These are phyloP conservation scores for Rosellinia necatrix DNA, from an alignment of 2,329 filamentous ascomycete genomes.

Conservation along the genomic window DNA sequence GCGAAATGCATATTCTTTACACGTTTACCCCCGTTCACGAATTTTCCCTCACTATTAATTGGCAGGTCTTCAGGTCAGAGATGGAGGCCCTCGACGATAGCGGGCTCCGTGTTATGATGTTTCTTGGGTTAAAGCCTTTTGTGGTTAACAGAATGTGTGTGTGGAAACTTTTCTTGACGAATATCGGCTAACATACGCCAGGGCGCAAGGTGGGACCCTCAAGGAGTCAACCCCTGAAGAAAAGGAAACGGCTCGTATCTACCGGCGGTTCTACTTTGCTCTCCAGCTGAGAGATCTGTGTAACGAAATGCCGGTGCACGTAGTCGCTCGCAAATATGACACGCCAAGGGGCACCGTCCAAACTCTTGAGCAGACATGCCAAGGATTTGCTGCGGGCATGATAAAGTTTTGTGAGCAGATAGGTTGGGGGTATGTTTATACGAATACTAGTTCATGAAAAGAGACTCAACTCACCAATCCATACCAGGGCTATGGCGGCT, in stretches of 20 bases:
- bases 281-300: slow-evolving; percentile 79
- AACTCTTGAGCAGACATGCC: slow-evolving; percentile 73
- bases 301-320: slow-evolving; percentile 74
- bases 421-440: slow-evolving; percentile 64
- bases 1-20: slow-evolving; percentile 72
- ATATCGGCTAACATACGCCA: slow-evolving; percentile 40
- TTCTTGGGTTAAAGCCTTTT: slow-evolving; percentile 70
- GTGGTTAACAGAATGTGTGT: slow-evolving; percentile 69
- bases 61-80: slow-evolving; percentile 73
- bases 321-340: slow-evolving; percentile 71
- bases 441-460: not conserved
- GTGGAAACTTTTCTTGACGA: not conserved
- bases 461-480: slow-evolving; percentile 18
- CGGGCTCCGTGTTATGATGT: slow-evolving; percentile 68
- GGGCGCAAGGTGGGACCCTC: slow-evolving; percentile 68
- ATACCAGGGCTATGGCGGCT: slow-evolving; percentile 65
- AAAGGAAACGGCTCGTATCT: slow-evolving; percentile 64
- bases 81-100: slow-evolving; percentile 74
- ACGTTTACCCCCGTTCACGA: slow-evolving; percentile 75
- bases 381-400: slow-evolving; percentile 79
- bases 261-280: slow-evolving; percentile 74
- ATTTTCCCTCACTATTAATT: slow-evolving; percentile 63
- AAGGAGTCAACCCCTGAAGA: slow-evolving; percentile 67
- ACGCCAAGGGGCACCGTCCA: slow-evolving; percentile 73
- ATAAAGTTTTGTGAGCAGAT: slow-evolving; percentile 79